Evolutionary conservation across 2,329 filamentous ascomycete species (phyloP), one percentile per base, ranked within the genome.

Genomic region (Colletotrichum sp.): DNA sequence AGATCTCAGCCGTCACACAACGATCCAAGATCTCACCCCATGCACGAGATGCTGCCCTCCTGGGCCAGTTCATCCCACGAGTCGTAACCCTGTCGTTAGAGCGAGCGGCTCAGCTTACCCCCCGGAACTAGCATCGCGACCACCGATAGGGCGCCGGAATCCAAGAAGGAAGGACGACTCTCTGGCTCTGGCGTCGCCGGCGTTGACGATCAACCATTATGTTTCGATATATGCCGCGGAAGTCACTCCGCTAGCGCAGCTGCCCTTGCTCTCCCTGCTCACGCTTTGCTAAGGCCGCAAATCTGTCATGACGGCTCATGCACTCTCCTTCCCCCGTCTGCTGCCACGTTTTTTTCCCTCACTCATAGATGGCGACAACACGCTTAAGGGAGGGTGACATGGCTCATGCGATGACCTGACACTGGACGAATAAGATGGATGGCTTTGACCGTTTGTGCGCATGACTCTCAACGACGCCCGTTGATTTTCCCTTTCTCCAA

Each of bases 61-160:
- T 30, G 26, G 39, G 28, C 26, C 59, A 34, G 18, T 32, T 62
- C 59, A 67, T 69, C 66, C 32, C 72, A 34, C 73, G 70, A 76
- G 69, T 76, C 73, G 73, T 68, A 71, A 34, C 64, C 71, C 64
- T 76, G 70, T 69, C 36, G 12, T 49, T 36, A 69, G 39, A 49
- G 39, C 39, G 26, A 59, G 64, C 65, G 59, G 59, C 34, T 69
- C 44, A 39, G 34, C 49, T 26, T 34, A 12, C 59, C 59, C 24
- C 69, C 63, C 13, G 30, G 26, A 52, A 26, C 36, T 60, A 28
- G 59, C 44, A 26, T 74, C 44, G 49, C 34, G 28, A 32, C 57
- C 49, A 44, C 59, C 44, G 66, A 26, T 30, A 34, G 59, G 28
- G 28, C 36, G 18, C 39, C 39, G 18, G 39, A 49, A 49, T 49